Percentiles rank a stretch among this genome's conserved stretches.
Conservation (phyloP, 805 yeast genomes). For the Ogataea sp. region DNA sequence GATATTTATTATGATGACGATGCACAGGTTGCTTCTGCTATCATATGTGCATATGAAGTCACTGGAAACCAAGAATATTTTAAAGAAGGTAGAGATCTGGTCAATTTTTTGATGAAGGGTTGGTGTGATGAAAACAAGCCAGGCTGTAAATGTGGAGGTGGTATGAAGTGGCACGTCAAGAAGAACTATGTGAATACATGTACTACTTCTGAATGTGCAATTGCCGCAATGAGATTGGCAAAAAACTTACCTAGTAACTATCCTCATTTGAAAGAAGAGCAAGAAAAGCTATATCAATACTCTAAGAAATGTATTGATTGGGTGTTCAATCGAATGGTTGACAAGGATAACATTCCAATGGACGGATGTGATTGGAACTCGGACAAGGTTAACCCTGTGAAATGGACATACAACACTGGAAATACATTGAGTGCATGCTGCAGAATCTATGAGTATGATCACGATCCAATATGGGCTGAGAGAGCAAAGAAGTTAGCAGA, state of each 20-base stretch:
- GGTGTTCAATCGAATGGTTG: slow-evolving; percentile 44
- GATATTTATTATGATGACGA: slow-evolving; percentile 71
- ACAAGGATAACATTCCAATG: slow-evolving; percentile 45
- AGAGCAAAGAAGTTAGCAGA: slow-evolving; percentile 42
- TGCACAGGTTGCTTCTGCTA: slow-evolving; percentile 63
- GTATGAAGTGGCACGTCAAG: slow-evolving; percentile 59
- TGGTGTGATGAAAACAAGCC: slow-evolving; percentile 34
- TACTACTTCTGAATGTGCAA: slow-evolving; percentile 60
- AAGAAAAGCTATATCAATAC: slow-evolving; percentile 40
- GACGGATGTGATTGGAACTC: slow-evolving; percentile 52
- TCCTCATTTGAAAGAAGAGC: slow-evolving; percentile 20
- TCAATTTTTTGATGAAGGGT: slow-evolving; percentile 57
- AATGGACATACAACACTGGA: slow-evolving; percentile 66
- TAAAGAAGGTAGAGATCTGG: slow-evolving; percentile 49
- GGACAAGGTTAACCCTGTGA: slow-evolving; percentile 36
- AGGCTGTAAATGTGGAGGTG: slow-evolving; percentile 41
- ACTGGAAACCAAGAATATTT: slow-evolving; percentile 47
- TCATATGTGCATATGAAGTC: slow-evolving; percentile 60
- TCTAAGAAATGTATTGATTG: slow-evolving; percentile 55
- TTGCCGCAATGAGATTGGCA: slow-evolving; percentile 51
- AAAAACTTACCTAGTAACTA: slow-evolving; percentile 33
- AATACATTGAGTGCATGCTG: slow-evolving; percentile 51
- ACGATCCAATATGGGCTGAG: slow-evolving; percentile 40
- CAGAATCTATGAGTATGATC: slow-evolving; percentile 40
- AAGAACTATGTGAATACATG: slow-evolving; percentile 56